These are phyloP conservation scores for Cyberlindnera xylosilytica DNA, from an alignment of 805 yeast species.

Conservation along the genomic window DNA sequence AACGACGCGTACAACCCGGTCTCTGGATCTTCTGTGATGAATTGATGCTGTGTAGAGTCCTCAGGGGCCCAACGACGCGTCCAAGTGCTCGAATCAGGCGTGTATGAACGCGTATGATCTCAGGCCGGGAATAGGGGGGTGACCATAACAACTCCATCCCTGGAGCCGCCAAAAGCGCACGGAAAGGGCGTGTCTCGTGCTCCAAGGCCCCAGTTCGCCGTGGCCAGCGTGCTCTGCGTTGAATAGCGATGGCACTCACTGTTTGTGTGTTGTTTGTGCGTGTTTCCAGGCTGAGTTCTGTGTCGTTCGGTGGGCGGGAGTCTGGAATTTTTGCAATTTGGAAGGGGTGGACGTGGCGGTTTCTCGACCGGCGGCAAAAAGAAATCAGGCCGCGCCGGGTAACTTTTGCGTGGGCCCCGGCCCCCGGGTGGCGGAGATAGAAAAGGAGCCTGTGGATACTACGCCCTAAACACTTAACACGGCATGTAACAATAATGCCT, in stretches of 20 bases:
- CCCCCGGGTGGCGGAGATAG: no score
- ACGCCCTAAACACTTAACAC: no score
- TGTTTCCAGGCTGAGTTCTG: not conserved
- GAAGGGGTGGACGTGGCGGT: slow-evolving; percentile 21
- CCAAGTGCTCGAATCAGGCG: not conserved
- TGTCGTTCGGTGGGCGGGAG: slow-evolving; percentile 5
- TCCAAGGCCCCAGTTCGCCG: not conserved
- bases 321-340: slow-evolving; percentile 8
- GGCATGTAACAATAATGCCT: no score
- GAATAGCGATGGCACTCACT: slow-evolving; percentile 1
- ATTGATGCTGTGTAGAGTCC: not conserved
- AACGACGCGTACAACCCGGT: no score
- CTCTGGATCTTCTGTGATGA: no score
- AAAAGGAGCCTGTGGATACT: no score
- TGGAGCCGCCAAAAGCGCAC: not conserved
- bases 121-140: slow-evolving; percentile 2
- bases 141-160: not conserved
- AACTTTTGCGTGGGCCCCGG: no score
- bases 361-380: slow-evolving; percentile 1
- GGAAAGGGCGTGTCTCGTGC: no score
- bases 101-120: not conserved
- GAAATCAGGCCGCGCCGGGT: slow-evolving; percentile 4
- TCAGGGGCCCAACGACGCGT: no score
- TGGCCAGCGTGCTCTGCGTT: not conserved
- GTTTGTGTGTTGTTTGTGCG: slow-evolving; percentile 5